Evolutionary conservation across 192 early-diverging fungal species (phyloP).

Genomic region (Gonapodya prolifera): DNA sequence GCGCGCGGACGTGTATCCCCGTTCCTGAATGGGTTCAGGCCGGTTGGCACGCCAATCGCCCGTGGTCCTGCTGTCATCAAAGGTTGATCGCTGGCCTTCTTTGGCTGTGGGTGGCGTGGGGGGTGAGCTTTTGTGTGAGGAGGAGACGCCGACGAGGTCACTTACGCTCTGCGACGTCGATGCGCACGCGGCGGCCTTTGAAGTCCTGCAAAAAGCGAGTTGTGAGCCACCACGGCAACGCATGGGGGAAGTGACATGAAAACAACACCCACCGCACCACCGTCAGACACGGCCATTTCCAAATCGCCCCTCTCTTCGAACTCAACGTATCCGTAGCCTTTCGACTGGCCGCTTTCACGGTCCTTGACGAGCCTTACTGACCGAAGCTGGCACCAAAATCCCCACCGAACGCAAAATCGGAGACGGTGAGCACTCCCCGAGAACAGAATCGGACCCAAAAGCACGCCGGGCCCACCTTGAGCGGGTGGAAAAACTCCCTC

Average conservation of each 20-base stretch:
- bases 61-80: neutral
- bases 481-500: constrained; percentile 53
- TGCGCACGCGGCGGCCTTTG: constrained; percentile 55
- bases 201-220: constrained; percentile 28
- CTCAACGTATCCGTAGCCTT: constrained; percentile 94
- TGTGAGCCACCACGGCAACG: neutral
- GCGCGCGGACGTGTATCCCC: neutral
- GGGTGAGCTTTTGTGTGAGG: neutral
- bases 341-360: constrained; percentile 59
- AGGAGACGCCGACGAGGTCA: neutral
- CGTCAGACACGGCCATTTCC: constrained; percentile 51
- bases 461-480: constrained; percentile 39
- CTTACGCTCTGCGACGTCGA: constrained; percentile 70
- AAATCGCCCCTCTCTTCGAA: constrained; percentile 49
- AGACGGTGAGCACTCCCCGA: neutral
- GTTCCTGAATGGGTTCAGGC: neutral
- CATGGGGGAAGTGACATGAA: neutral
- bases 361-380: constrained; percentile 73
- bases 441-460: neutral
- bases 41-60: neutral
- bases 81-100: neutral
- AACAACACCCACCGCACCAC: constrained; percentile 52
- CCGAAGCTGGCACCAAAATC: constrained; percentile 34
- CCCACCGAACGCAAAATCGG: neutral
- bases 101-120: neutral